Evolutionary conservation across 495 filamentous ascomycete genomes (phyloP), one percentile per base, ranked within the genome.

Genomic region (Hypoxylon crocopeplum): DNA sequence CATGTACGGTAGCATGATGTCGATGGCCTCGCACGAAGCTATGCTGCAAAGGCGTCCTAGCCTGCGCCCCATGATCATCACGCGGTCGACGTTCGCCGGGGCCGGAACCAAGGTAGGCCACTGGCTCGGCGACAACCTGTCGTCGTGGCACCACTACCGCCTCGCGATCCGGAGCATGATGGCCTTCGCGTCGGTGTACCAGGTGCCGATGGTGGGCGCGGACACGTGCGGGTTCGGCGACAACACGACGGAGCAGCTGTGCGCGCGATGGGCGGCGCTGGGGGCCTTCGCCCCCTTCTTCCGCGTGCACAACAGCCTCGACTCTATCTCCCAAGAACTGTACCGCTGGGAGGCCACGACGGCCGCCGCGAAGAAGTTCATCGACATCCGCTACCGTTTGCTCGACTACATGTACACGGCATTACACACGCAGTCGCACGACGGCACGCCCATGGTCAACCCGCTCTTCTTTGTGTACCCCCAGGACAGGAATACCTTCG

Each of bases 1-100:
- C 67, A 72, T 96, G 8, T 94, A 90, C 69, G 92, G 92, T 33
- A 86, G 83, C 7, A 91, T 95, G 90, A 96, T 96, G 92, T 86
- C 84, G 20, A 74, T 80, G 7, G 74, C 83, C 1, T 88, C 85
- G 17, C 78, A 84, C 49, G 67, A 80, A 3, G 87, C 90, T 7
- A 89, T 96, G 90, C 72, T 84, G 7, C 70, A 77, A 25, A 83
- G 90, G 29, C 85, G 88, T 1, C 90, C 91, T 0, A 70, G 67
- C 1, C 75, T 83, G 1, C 82, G 91, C 0, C 90, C 92, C 3
- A 63, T 95, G 47, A 77, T 96, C 56, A 95, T 96, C 69, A 93
- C 91, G 13, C 87, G 92, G 16, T 88, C 84, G 53, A 96, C 90
- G 1, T 96, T 92, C 66, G 86, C 88, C 4, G 91, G 92, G 21